These are phyloP conservation scores for Cornus controversa DNA, from an alignment of 148 eudicot genomes.

Conservation along the genomic window DNA sequence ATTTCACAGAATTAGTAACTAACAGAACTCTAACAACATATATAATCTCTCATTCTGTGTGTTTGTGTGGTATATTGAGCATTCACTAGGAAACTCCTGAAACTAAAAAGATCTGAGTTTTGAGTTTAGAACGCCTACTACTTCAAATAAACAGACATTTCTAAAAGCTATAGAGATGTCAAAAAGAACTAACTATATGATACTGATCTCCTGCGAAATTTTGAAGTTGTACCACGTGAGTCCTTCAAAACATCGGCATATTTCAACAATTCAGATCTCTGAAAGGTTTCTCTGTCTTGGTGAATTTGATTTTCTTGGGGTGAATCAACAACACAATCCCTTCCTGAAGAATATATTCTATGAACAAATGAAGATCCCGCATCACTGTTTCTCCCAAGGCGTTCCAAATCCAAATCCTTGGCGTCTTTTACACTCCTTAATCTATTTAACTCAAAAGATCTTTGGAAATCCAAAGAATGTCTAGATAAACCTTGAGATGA, in stretches of 20 bases:
- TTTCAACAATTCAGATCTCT: slow-evolving; percentile 31
- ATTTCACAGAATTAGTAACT: no score
- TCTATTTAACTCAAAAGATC: neutral
- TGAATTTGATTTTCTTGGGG: slow-evolving; percentile 17
- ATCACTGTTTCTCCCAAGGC: no score
- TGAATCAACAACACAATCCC: slow-evolving; percentile 4
- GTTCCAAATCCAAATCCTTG: slow-evolving; percentile 9
- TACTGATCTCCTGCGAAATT: slow-evolving; percentile 31
- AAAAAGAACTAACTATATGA: slow-evolving; percentile 21
- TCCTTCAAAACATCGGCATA: slow-evolving; percentile 40
- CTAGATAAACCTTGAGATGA: slow-evolving; percentile 27
- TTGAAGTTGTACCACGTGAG: slow-evolving; percentile 9
- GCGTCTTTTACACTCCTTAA: slow-evolving; percentile 28
- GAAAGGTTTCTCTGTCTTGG: slow-evolving; percentile 7
- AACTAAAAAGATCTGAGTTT: no score
- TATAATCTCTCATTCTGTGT: no score
- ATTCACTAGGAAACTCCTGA: no score
- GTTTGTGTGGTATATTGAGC: no score
- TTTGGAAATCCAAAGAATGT: slow-evolving; percentile 26
- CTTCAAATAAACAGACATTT: no score
- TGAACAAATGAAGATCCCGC: no score
- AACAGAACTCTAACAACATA: no score
- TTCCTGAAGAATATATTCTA: no score
- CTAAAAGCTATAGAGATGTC: no score
- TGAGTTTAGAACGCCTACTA: no score